phyloP scores from a whole-genome alignment of 2,329 filamentous ascomycete genomes.

The Pezicula radicicola region DNA sequence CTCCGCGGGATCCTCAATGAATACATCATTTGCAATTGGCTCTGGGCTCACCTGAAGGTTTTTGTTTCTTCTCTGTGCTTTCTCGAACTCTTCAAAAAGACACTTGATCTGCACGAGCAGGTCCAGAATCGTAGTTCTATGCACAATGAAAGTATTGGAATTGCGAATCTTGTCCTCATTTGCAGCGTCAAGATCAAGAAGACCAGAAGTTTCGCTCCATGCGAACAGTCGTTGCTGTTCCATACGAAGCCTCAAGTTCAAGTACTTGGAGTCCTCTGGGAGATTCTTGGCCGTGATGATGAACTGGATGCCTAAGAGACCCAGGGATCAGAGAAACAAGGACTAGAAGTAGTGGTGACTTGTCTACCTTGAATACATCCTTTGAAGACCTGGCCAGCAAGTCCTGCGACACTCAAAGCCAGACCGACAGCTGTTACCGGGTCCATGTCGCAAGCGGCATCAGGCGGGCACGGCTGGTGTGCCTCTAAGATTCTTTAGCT shows the following conservation, averaged over 20 bases:
- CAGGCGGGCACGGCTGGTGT: too few relatives aligned
- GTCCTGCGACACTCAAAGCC: conserved; percentile 37
- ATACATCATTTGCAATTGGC: conserved; percentile 24
- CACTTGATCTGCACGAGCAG: conserved; percentile 44
- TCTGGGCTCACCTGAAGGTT: conserved; percentile 32
- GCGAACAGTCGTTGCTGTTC: conserved; percentile 47
- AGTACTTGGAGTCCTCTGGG: conserved; percentile 45
- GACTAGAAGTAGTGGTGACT: not conserved
- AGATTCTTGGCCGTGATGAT: conserved; percentile 45
- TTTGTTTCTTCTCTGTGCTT: conserved; percentile 37
- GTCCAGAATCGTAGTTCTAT: conserved; percentile 46
- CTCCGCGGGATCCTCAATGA: conserved; percentile 33
- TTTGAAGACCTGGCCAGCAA: conserved; percentile 44
- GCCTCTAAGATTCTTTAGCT: too few relatives aligned
- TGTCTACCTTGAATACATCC: conserved; percentile 40
- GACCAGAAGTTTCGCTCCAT: conserved; percentile 46
- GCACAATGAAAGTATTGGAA: conserved; percentile 45
- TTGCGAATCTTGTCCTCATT: conserved; percentile 39
- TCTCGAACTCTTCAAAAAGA: conserved; percentile 43
- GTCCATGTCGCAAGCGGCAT: conserved; percentile 16
- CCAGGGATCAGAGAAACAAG: conserved; percentile 5
- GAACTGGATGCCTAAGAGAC: conserved; percentile 39
- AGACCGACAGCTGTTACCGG: conserved; percentile 25
- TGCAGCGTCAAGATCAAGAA: conserved; percentile 39
- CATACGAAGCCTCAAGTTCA: conserved; percentile 46